Conservation (phyloP, 2,329 filamentous ascomycete species). For the Grosmannia penicillata region DNA sequence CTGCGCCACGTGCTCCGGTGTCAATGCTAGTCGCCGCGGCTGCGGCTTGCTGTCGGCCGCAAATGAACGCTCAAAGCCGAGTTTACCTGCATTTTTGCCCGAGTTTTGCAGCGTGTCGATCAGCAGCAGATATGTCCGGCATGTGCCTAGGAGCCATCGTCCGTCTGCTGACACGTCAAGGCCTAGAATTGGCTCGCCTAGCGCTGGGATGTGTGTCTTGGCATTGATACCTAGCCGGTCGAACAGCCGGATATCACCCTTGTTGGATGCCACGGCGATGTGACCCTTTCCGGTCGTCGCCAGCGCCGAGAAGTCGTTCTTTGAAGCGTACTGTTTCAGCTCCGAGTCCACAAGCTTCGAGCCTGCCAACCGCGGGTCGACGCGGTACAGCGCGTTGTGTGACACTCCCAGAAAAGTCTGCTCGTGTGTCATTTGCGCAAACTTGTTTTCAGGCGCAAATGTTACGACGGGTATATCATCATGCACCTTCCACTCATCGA, state of each 20-base stretch:
- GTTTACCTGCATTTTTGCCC: slow-evolving; percentile 92
- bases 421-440: slow-evolving; percentile 89
- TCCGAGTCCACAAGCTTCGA: slow-evolving; percentile 87
- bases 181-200: slow-evolving; percentile 88
- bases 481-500: slow-evolving; percentile 97
- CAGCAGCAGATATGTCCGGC: slow-evolving; percentile 83
- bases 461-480: slow-evolving; percentile 87
- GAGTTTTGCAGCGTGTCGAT: slow-evolving; percentile 82
- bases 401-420: slow-evolving; percentile 93
- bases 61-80: slow-evolving; percentile 93
- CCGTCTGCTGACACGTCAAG: slow-evolving; percentile 93
- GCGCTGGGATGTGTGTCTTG: slow-evolving; percentile 89
- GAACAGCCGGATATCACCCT: slow-evolving; percentile 91
- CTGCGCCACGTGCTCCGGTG: slow-evolving; percentile 85
- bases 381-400: slow-evolving; percentile 79
- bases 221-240: slow-evolving; percentile 93
- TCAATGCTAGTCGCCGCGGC: slow-evolving; percentile 75
- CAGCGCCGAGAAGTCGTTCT: slow-evolving; percentile 92
- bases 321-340: slow-evolving; percentile 89
- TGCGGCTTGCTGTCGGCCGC: slow-evolving; percentile 87
- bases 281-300: slow-evolving; percentile 95
- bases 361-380: slow-evolving; percentile 80
- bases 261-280: slow-evolving; percentile 92
- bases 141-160: slow-evolving; percentile 88
- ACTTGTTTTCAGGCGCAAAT: slow-evolving; percentile 95